Evolutionary conservation across 345 rosid genomes (phyloP).

Genomic region (Lepidium didymum): DNA sequence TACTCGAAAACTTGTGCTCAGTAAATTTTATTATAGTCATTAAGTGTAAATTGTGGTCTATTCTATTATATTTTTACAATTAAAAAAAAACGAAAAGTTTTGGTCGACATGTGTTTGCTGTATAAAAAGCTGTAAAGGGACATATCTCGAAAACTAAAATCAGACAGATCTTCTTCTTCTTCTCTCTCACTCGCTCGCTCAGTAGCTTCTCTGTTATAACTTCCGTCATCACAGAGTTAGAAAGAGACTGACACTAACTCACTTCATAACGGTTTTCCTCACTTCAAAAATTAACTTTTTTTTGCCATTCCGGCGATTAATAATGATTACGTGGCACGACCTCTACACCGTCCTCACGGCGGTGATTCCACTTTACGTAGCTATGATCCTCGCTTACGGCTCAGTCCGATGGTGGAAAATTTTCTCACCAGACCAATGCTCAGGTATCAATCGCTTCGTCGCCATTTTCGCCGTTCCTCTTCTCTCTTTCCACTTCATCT

Average conservation of each 20-base stretch:
- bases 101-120: constrained; percentile 17
- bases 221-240: constrained; percentile 1
- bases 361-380: constrained; percentile 77
- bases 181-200: not conserved
- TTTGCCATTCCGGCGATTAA: not conserved
- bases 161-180: not conserved
- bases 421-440: constrained; percentile 89
- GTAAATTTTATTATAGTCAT: no score
- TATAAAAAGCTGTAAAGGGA: constrained; percentile 24
- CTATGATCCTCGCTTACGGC: constrained; percentile 92
- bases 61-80: no score
- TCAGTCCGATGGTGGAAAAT: constrained; percentile 97
- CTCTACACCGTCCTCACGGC: constrained; percentile 86
- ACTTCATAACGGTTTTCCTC: constrained; percentile 13
- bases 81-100: no score
- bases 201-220: not conserved
- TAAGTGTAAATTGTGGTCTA: no score
- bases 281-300: not conserved
- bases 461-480: constrained; percentile 93
- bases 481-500: constrained; percentile 91
- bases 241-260: constrained; percentile 14
- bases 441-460: constrained; percentile 95
- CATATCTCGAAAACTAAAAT: constrained; percentile 16
- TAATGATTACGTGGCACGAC: constrained; percentile 64
- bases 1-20: no score